These are phyloP conservation scores for Colletotrichum gigasporum DNA, from an alignment of 2,329 filamentous ascomycete genomes.

Conservation along the genomic window DNA sequence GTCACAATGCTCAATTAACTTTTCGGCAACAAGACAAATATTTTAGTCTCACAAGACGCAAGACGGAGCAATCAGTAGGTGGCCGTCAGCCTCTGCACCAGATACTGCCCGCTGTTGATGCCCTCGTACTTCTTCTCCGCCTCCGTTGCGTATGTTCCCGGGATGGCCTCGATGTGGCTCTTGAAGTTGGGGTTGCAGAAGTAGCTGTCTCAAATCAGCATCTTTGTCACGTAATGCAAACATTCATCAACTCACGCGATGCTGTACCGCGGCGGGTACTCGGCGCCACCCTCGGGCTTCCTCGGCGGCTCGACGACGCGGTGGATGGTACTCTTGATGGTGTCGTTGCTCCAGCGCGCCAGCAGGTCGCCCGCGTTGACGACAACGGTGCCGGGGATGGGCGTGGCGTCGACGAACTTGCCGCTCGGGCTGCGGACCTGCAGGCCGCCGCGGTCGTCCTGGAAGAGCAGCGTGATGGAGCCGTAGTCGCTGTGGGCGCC, in stretches of 20 bases:
- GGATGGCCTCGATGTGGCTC: conserved; percentile 80
- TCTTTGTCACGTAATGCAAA: background rate
- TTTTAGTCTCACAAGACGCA: background rate
- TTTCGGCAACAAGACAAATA: no score
- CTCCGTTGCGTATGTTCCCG: conserved; percentile 74
- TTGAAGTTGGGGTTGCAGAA: conserved; percentile 90
- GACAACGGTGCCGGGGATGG: conserved; percentile 83
- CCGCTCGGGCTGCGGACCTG: conserved; percentile 76
- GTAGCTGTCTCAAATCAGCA: conserved; percentile 60
- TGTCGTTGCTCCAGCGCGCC: conserved; percentile 89
- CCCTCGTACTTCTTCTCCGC: conserved; percentile 80
- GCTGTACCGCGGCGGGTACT: conserved; percentile 82
- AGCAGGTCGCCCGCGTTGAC: conserved; percentile 91
- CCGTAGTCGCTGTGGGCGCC: conserved; percentile 80
- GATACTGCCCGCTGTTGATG: conserved; percentile 83
- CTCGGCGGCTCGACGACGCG: conserved; percentile 86
- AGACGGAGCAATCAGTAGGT: conserved; percentile 64
- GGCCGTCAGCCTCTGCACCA: conserved; percentile 79
- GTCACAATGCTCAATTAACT: no score
- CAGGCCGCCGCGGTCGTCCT: conserved; percentile 64
- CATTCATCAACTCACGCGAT: conserved; percentile 71
- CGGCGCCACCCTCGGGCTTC: conserved; percentile 57
- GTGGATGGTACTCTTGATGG: conserved; percentile 89
- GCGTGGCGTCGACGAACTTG: conserved; percentile 83
- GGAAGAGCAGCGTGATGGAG: conserved; percentile 70